Conservation (phyloP, 768 basidiomycete species). For the Saitozyma sp. region DNA sequence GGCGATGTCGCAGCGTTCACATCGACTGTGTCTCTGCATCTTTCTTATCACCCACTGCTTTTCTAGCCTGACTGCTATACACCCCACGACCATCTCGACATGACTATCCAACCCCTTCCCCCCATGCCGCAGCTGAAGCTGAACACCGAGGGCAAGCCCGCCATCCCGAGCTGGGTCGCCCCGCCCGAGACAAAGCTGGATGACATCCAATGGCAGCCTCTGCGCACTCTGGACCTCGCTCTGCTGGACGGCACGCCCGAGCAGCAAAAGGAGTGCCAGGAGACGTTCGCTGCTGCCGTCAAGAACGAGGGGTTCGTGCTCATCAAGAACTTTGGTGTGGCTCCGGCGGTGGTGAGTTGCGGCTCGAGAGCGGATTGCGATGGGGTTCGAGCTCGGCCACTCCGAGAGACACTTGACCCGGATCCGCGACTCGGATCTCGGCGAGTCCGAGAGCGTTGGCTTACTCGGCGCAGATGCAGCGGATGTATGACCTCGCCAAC, state of each 20-base stretch:
- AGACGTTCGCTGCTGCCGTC: constrained; percentile 10
- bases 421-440: too few species aligned
- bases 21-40: too few species aligned
- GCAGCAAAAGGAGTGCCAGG: not conserved
- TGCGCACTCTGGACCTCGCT: constrained; percentile 16
- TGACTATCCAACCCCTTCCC: not conserved
- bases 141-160: constrained; percentile 5
- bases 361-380: not conserved
- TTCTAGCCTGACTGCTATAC: too few species aligned
- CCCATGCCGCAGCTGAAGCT: not conserved
- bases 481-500: constrained; percentile 10
- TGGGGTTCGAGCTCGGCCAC: too few species aligned
- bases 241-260: constrained; percentile 11
- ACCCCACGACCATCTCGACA: too few species aligned
- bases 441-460: too few species aligned
- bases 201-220: not conserved
- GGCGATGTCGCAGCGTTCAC: too few species aligned
- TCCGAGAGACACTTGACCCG: too few species aligned
- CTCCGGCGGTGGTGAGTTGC: constrained; percentile 11
- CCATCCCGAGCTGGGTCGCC: not conserved
- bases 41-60: too few species aligned
- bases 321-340: constrained; percentile 15
- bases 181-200: constrained; percentile 8
- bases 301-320: constrained; percentile 17
- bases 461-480: constrained; percentile 3